These are phyloP conservation scores for Penicillium sp. DNA, from an alignment of 2,329 filamentous ascomycete genomes.

Conservation along the genomic window DNA sequence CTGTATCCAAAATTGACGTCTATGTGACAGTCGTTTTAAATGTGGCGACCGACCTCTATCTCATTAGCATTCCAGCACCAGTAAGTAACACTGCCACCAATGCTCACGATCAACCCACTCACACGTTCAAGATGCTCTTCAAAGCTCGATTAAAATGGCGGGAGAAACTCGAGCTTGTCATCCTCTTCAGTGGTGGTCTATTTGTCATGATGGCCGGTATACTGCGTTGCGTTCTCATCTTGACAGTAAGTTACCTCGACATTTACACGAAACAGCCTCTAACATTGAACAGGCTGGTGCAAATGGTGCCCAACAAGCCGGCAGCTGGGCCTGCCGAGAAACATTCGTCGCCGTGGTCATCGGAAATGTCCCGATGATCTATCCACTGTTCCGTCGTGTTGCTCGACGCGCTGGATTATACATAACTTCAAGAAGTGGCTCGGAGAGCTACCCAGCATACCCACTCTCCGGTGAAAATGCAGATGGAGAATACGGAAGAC, in stretches of 20 bases:
- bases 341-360: constrained; percentile 49
- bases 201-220: constrained; percentile 59
- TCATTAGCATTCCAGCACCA: constrained; percentile 61
- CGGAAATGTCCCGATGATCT: constrained; percentile 47
- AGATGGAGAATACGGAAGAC: constrained; percentile 12
- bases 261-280: neutral
- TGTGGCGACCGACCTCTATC: constrained; percentile 58
- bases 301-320: constrained; percentile 43
- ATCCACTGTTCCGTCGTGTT: constrained; percentile 34
- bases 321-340: constrained; percentile 48
- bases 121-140: constrained; percentile 51
- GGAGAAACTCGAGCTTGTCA: constrained; percentile 55
- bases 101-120: neutral
- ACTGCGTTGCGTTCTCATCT: constrained; percentile 55
- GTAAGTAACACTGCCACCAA: constrained; percentile 32
- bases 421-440: constrained; percentile 20
- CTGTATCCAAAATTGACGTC: constrained; percentile 53
- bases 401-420: constrained; percentile 29
- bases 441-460: constrained; percentile 27
- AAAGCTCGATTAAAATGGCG: constrained; percentile 50
- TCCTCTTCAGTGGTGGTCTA: constrained; percentile 58
- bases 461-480: constrained; percentile 23
- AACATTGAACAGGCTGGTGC: constrained; percentile 29
- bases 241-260: constrained; percentile 36
- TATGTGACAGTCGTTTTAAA: constrained; percentile 57